These are phyloP conservation scores for Botrytis aclada DNA, from an alignment of 2,329 filamentous ascomycete species.

Conservation along the genomic window DNA sequence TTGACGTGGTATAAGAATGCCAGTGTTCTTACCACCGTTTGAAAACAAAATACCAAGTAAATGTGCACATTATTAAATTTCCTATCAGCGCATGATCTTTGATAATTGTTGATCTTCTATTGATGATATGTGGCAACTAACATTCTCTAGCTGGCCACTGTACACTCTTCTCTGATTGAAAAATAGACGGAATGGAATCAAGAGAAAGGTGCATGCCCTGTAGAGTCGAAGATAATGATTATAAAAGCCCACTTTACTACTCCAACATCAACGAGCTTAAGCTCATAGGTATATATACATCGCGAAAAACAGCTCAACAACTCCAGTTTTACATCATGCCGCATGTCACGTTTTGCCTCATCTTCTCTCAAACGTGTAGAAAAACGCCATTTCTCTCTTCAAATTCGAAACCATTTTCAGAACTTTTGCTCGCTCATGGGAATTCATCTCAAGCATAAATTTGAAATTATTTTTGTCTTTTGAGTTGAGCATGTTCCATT, in stretches of 20 bases:
- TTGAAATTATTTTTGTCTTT: background rate
- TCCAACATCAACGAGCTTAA: background rate
- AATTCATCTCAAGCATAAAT: background rate
- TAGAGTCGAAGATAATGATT: background rate
- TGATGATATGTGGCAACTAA: background rate
- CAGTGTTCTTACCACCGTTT: conserved; percentile 85
- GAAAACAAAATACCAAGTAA: conserved; percentile 30
- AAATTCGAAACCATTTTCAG: background rate
- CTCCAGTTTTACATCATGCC: background rate
- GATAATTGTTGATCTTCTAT: background rate
- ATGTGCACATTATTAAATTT: background rate
- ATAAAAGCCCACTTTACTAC: background rate
- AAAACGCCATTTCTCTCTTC: background rate
- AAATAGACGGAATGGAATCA: background rate
- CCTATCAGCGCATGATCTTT: background rate
- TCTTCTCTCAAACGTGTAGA: background rate
- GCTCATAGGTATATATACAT: background rate
- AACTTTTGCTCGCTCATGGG: background rate
- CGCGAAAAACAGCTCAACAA: background rate
- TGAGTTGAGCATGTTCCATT: background rate
- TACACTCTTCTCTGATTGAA: background rate
- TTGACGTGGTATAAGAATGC: conserved; percentile 94
- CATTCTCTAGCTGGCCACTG: background rate
- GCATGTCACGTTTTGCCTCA: background rate
- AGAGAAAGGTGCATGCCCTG: background rate